Conservation (phyloP, 495 filamentous ascomycete species). For the Penicillium pancosmium region DNA sequence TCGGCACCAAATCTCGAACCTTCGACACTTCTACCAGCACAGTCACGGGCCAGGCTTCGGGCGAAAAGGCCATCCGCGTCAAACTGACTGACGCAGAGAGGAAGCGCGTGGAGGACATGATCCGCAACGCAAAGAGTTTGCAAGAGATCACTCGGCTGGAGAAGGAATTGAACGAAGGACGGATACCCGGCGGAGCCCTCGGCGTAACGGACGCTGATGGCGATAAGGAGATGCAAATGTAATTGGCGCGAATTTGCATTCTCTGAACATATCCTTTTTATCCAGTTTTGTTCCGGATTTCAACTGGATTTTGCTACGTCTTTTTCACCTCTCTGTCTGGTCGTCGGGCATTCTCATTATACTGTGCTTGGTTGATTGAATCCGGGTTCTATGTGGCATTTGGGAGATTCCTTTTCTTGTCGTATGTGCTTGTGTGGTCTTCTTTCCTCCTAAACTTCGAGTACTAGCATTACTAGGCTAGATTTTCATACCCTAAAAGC, state of each 20-base stretch:
- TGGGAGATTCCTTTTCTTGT: slow-evolving; percentile 19
- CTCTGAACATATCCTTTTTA: slow-evolving; percentile 18
- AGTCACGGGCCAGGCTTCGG: slow-evolving; percentile 43
- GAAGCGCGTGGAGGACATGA: slow-evolving; percentile 71
- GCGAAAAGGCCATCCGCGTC: slow-evolving; percentile 68
- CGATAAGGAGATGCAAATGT: slow-evolving; percentile 41
- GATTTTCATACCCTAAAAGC: slow-evolving; percentile 17
- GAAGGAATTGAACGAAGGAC: slow-evolving; percentile 83
- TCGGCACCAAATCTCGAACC: slow-evolving; percentile 81
- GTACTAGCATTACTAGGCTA: slow-evolving; percentile 21
- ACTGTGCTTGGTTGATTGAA: slow-evolving; percentile 19
- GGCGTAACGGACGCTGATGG: slow-evolving; percentile 40
- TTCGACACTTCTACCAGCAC: slow-evolving; percentile 65
- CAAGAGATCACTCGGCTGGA: slow-evolving; percentile 82
- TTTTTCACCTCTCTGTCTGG: slow-evolving; percentile 13
- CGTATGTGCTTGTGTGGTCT: slow-evolving; percentile 15
- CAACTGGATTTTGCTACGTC: slow-evolving; percentile 14
- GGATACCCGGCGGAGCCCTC: slow-evolving; percentile 70
- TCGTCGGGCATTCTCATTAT: slow-evolving; percentile 19
- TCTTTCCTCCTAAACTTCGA: slow-evolving; percentile 11
- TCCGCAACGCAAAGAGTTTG: slow-evolving; percentile 81
- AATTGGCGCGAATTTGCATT: slow-evolving; percentile 13
- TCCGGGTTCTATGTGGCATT: slow-evolving; percentile 23
- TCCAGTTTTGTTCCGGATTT: slow-evolving; percentile 10
- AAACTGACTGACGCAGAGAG: slow-evolving; percentile 71